Conservation (phyloP, 257 asterid genomes). For the Orobanche coerulescens region DNA sequence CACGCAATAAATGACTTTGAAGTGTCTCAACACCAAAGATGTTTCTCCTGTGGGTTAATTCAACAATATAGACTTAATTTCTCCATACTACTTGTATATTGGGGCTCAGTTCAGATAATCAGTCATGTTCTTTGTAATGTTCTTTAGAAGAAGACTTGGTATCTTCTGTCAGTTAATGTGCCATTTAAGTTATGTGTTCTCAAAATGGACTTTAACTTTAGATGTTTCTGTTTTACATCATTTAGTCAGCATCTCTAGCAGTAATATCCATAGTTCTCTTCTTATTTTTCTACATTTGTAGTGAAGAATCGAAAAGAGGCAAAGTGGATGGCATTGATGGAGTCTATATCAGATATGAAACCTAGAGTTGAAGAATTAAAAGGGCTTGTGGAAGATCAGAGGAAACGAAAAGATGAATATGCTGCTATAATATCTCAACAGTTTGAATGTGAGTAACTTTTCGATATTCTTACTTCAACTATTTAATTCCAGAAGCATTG, state of each 20-base stretch:
- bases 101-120: too few species aligned
- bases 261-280: background rate
- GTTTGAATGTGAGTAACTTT: slow-evolving; percentile 51
- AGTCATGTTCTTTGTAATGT: too few species aligned
- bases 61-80: too few species aligned
- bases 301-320: slow-evolving; percentile 69
- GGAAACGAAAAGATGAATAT: slow-evolving; percentile 61
- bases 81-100: too few species aligned
- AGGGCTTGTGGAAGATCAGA: slow-evolving; percentile 51
- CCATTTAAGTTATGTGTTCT: background rate
- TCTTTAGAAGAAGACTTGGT: background rate
- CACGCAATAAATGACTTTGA: too few species aligned
- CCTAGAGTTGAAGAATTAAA: slow-evolving; percentile 58
- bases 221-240: background rate
- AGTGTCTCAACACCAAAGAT: too few species aligned
- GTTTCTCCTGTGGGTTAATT: too few species aligned
- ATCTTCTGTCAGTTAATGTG: slow-evolving; percentile 2
- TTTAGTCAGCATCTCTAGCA: background rate
- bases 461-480: slow-evolving; percentile 12
- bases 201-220: background rate
- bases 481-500: slow-evolving; percentile 9
- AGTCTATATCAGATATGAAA: slow-evolving; percentile 49
- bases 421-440: slow-evolving; percentile 71
- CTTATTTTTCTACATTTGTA: slow-evolving; percentile 25
- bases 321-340: slow-evolving; percentile 47